Conservation (phyloP, 495 filamentous ascomycete species). For the Poronia punctata region DNA sequence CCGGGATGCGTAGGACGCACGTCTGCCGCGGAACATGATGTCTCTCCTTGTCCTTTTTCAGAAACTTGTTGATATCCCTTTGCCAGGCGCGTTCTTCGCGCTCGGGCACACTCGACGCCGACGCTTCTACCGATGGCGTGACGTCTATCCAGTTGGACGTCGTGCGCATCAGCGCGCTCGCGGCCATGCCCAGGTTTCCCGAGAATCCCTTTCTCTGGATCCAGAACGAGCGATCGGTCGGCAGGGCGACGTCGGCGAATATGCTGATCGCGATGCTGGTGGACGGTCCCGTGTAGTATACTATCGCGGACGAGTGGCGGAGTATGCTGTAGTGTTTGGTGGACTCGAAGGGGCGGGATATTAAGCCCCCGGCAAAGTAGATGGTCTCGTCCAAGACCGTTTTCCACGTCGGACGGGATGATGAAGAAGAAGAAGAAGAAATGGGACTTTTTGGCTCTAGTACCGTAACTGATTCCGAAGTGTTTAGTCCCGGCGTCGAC, state of each 20-base stretch:
- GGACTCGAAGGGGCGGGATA: slow-evolving; percentile 55
- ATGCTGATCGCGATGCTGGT: slow-evolving; percentile 57
- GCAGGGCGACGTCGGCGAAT: slow-evolving; percentile 52
- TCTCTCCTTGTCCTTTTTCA: slow-evolving; percentile 40
- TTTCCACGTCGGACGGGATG: slow-evolving; percentile 29
- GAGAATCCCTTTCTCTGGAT: slow-evolving; percentile 60
- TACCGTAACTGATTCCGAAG: slow-evolving; percentile 4
- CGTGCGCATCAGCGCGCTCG: slow-evolving; percentile 51
- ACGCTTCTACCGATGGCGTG: slow-evolving; percentile 46
- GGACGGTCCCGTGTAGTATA: slow-evolving; percentile 56
- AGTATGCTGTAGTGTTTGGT: slow-evolving; percentile 62
- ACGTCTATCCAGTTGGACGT: slow-evolving; percentile 58
- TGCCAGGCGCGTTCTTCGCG: slow-evolving; percentile 58
- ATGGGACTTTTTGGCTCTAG: slow-evolving; percentile 2
- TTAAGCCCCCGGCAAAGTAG: slow-evolving; percentile 57
- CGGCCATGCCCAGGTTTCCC: slow-evolving; percentile 60
- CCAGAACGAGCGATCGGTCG: slow-evolving; percentile 54
- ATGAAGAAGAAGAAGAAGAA: neutral
- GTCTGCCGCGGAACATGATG: slow-evolving; percentile 53
- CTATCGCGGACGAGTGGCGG: slow-evolving; percentile 54
- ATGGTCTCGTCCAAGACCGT: slow-evolving; percentile 48
- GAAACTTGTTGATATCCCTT: slow-evolving; percentile 55
- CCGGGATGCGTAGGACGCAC: slow-evolving; percentile 54
- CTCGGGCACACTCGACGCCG: slow-evolving; percentile 36
- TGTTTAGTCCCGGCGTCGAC: slow-evolving; percentile 2